These are phyloP conservation scores for Clavispora vitiphila DNA, from an alignment of 805 yeast species.

Conservation along the genomic window DNA sequence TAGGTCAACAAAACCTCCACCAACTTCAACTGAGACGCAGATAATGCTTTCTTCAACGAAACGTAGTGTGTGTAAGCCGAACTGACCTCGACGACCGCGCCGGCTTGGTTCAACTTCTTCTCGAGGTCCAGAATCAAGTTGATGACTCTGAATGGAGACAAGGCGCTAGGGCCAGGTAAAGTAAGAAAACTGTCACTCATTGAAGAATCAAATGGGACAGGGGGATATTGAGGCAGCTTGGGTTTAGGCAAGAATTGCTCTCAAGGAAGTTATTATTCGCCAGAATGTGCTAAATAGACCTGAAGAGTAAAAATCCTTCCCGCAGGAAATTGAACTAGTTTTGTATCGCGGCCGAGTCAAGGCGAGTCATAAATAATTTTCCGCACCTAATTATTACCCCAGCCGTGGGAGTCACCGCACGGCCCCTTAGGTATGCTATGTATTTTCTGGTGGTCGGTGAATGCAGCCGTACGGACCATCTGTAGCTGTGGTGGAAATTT, in stretches of 20 bases:
- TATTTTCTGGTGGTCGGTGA: too few species aligned
- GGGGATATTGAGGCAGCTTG: background rate
- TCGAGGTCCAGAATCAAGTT: constrained; percentile 69
- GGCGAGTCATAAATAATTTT: background rate
- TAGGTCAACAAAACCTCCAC: constrained; percentile 65
- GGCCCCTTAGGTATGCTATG: too few species aligned
- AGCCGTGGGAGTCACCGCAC: background rate
- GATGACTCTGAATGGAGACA: constrained; percentile 80
- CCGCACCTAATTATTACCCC: constrained; percentile 1
- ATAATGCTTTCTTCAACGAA: constrained; percentile 43
- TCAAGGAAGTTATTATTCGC: background rate
- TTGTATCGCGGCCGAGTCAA: constrained; percentile 8
- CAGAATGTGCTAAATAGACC: constrained; percentile 1
- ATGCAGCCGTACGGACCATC: too few species aligned
- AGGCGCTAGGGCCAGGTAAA: constrained; percentile 85
- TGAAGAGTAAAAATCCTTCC: background rate
- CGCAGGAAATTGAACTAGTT: background rate
- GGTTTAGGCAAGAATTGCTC: background rate
- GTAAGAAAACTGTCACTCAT: constrained; percentile 27
- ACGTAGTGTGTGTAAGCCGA: constrained; percentile 81
- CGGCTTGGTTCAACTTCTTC: constrained; percentile 54
- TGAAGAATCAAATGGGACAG: background rate
- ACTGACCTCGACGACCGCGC: constrained; percentile 64
- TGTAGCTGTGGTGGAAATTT: too few species aligned
- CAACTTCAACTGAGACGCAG: constrained; percentile 40